phyloP scores from a whole-genome alignment of 345 rosid genomes.

The Eucalyptus sideroxylon region DNA sequence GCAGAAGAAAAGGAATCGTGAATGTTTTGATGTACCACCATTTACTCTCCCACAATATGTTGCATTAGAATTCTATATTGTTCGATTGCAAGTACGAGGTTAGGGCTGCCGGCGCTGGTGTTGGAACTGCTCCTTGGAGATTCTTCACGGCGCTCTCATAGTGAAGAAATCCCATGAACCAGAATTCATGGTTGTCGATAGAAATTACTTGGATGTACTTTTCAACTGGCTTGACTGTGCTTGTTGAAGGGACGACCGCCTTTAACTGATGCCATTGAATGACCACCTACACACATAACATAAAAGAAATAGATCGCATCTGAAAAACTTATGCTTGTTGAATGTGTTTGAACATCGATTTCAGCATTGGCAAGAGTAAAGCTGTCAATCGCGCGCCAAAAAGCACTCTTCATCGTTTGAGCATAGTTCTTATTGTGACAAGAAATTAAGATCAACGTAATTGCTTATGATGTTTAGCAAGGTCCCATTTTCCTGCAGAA shows the following conservation, averaged over 20 bases:
- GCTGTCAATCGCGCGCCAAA: background rate
- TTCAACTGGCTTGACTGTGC: background rate
- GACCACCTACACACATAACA: background rate
- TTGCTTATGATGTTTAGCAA: background rate
- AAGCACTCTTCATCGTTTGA: background rate
- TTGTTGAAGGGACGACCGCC: background rate
- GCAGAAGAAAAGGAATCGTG: background rate
- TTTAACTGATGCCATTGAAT: conserved; percentile 5
- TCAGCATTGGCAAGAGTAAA: background rate
- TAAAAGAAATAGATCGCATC: background rate
- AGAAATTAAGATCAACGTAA: background rate
- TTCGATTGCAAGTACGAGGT: background rate
- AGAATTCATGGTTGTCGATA: conserved; percentile 1
- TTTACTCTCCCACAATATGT: background rate
- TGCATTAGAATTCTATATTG: background rate
- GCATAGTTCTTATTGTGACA: background rate
- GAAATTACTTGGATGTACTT: conserved; percentile 7
- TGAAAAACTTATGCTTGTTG: background rate
- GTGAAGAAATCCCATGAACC: conserved; percentile 11
- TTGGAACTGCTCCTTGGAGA: background rate
- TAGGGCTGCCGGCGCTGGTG: background rate
- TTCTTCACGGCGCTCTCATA: background rate
- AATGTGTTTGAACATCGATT: background rate
- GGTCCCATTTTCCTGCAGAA: background rate
- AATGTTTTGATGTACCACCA: fast-evolving